Base-by-base conservation (phyloP, 306 rosid genomes). In the Vigna nakashimae region DNA sequence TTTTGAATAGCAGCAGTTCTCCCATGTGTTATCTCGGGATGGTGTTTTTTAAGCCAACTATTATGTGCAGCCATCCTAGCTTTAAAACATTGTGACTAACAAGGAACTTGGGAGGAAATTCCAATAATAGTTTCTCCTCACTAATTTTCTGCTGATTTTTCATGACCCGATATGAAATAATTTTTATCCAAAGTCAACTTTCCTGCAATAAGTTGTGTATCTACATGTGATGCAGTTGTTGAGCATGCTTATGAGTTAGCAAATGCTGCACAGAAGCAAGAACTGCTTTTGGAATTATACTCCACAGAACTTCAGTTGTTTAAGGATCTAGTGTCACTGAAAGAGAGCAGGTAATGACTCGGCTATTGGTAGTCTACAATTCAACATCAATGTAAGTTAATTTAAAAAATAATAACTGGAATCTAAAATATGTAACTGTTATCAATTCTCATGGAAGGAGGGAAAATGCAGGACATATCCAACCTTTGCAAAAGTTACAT, bases 211-310 rank as follows among this genome's bases (percentile, higher is more conserved):
- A 65, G n/a, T 58, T 65, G 67, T 79, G 78, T 58, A 16, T 76
- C 40, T 67, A 22, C 28, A 8, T 79, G 70, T 73, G 49, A 58
- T 80, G 80, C 89, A 95, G 99, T 92, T 73, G 88, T 95, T 60
- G 97, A 92, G 83, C 97, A 92, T 76, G 97, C 97, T 30, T 92
- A 92, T 32, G 89, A 91, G 43, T 78, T 89, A 82, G 93, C 90
- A 51, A 95, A 73, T 83, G 91, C 96, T 36, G 78, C 90, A 36
- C 94, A 95, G 84, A 95, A 91, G 85, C 99, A 95, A 78, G 87
- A 80, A 78, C 89, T 95, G 82, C 82, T 95, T 79, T 78, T 81
- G 75, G 98, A 95, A 82, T 79, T 92, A 22, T 95, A 89, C 85
- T 95, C 94, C 30, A 71, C 90, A 1, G 98, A 95, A 82, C 89